Base-by-base conservation (phyloP, 805 yeast species). In the Wickerhamiella sergipiensis region DNA sequence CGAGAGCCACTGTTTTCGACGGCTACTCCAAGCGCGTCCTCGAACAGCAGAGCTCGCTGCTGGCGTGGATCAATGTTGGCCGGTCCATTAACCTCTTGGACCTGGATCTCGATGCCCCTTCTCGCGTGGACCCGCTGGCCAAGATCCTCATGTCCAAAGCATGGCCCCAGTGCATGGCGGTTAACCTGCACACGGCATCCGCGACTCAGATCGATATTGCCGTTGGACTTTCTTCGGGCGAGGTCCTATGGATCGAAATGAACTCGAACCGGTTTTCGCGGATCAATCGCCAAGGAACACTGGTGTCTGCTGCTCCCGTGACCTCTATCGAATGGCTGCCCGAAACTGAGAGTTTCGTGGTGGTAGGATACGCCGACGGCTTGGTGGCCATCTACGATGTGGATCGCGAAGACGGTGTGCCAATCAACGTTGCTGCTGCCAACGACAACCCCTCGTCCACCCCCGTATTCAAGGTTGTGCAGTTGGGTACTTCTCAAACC, bases 221-320 rank as follows among this genome's bases (percentile, higher is more conserved):
- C 1, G 55, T 81, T 18, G 92, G 90, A 1, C 74, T 79, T 54
- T 76, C 81, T 18, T 66, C 79, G 1, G 87, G 90, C n/a, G 86
- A 80, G 57, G 63, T 83, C 2, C 55, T 83, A 6, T 72, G 86
- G 74, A 54, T 80, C 36, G 83, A 81, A 55, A 74, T 81, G 9
- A 64, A 69, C 24, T 65, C 71, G 40, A 67, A 69, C 62, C 71
- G 71, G 51, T 78, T 76, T 61, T 61, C 74, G 23, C 69, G 81
- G 43, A 65, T 77, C 64, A 78, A 78, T 61, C 78, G 77, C 56
- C 67, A 68, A 51, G 79, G 77, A 7, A 68, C 61, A 53, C 62
- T 64, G 52, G 72, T 66, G 55, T 29, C 47, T 5, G 69, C 61
- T 52, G 68, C 61, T 55, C 72, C 78, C 47, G 76, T 71, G 43